Conservation (phyloP, 495 filamentous ascomycete species). For the Penicillium longicatenatum region DNA sequence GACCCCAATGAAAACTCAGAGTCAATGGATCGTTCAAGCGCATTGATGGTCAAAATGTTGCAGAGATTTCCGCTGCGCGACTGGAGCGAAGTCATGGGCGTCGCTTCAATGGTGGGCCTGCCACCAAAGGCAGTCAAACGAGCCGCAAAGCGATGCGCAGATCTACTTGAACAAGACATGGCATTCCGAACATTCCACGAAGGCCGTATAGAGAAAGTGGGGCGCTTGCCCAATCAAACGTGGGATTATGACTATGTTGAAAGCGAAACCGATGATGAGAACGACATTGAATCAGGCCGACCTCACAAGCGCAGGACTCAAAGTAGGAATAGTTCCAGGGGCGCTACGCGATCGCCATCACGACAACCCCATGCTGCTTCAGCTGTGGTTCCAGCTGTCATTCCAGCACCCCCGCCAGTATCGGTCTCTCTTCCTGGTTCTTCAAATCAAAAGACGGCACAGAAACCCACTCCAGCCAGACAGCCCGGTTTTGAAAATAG, state of each 20-base stretch:
- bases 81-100: conserved; percentile 78
- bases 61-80: conserved; percentile 56
- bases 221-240: conserved; percentile 14
- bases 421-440: neutral
- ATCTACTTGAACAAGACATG: conserved; percentile 69
- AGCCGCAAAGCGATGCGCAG: conserved; percentile 67
- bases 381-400: neutral
- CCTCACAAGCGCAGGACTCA: neutral
- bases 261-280: conserved; percentile 30
- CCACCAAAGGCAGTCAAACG: conserved; percentile 60
- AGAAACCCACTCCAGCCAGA: neutral
- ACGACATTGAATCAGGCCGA: neutral
- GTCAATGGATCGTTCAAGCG: conserved; percentile 2
- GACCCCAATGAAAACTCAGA: conserved; percentile 7
- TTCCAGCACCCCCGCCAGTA: neutral
- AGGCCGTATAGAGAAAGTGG: conserved; percentile 28
- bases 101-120: conserved; percentile 72
- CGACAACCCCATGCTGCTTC: neutral
- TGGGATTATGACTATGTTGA: conserved; percentile 34
- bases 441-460: neutral
- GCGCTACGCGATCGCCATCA: neutral
- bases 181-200: conserved; percentile 58
- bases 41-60: neutral
- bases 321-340: neutral
- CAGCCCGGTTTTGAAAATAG: neutral